A percentile compares a stretch with the other conserved stretches of the same genome.
Evolutionary conservation across 2,329 filamentous ascomycete genomes (phyloP).

Genomic region (Hypomyces perniciosus): DNA sequence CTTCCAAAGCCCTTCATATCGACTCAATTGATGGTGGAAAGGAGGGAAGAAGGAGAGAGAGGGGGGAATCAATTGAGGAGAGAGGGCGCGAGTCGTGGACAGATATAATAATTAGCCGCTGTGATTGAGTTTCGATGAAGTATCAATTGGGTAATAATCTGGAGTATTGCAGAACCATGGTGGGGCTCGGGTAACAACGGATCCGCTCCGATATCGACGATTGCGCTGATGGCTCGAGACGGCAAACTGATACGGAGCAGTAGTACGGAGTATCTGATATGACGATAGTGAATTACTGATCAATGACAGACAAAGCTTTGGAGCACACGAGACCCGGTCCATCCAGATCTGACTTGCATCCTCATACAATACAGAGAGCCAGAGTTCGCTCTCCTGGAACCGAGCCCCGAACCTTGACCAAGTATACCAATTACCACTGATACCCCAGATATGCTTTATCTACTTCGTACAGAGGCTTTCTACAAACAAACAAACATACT

Average conservation of each 20-base stretch:
- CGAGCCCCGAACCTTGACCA: constrained; percentile 20
- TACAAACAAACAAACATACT: neutral
- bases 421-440: constrained; percentile 27
- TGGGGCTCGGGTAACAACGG: constrained; percentile 23
- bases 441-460: constrained; percentile 21
- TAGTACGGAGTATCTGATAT: too few relatives aligned
- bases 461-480: constrained; percentile 13
- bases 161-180: constrained; percentile 5
- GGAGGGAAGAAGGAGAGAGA: constrained; percentile 12
- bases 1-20: constrained; percentile 28
- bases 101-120: neutral
- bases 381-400: neutral
- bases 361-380: neutral
- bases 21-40: constrained; percentile 16
- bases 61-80: neutral
- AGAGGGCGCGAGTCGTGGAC: neutral
- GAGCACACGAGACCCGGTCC: neutral
- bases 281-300: too few relatives aligned
- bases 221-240: neutral
- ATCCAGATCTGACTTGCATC: neutral
- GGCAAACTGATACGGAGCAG: neutral
- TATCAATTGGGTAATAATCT: constrained; percentile 12
- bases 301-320: neutral
- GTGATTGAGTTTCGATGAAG: constrained; percentile 2
- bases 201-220: constrained; percentile 20